phyloP scores from a whole-genome alignment of 352 stramenopile species.

The Phytophthora ohioensis region DNA sequence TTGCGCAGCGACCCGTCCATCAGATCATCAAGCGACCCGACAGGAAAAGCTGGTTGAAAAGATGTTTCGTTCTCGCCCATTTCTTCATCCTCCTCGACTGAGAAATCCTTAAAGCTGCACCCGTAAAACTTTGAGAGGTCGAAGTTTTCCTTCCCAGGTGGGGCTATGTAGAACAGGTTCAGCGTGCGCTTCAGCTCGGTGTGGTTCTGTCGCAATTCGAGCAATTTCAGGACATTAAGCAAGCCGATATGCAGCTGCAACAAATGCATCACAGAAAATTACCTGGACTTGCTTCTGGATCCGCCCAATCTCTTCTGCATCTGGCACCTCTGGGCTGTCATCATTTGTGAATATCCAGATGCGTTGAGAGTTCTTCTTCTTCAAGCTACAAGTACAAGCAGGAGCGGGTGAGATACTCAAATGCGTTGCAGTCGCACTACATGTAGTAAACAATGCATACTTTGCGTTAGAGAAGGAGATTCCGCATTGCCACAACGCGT shows the following conservation, averaged over 20 bases:
- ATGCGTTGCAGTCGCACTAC: neutral
- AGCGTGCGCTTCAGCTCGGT: slow-evolving; percentile 77
- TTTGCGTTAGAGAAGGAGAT: slow-evolving; percentile 85
- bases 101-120: slow-evolving; percentile 77
- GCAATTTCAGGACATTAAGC: neutral
- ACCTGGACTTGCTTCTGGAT: slow-evolving; percentile 85
- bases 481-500: slow-evolving; percentile 84
- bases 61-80: slow-evolving; percentile 34
- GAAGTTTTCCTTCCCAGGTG: slow-evolving; percentile 60
- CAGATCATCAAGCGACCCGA: slow-evolving; percentile 78
- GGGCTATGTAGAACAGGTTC: slow-evolving; percentile 83
- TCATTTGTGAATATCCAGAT: slow-evolving; percentile 91
- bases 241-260: neutral
- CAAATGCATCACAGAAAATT: neutral
- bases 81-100: slow-evolving; percentile 34
- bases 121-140: slow-evolving; percentile 69
- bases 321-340: slow-evolving; percentile 56
- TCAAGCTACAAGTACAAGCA: slow-evolving; percentile 53
- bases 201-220: slow-evolving; percentile 60
- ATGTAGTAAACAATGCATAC: slow-evolving; percentile 36
- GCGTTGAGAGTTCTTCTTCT: slow-evolving; percentile 87
- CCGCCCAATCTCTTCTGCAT: slow-evolving; percentile 65
- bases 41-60: slow-evolving; percentile 76
- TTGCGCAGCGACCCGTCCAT: slow-evolving; percentile 84
- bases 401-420: slow-evolving; percentile 8